phyloP scores from a whole-genome alignment of 257 asterid species.

The Nicotiana benthamiana region DNA sequence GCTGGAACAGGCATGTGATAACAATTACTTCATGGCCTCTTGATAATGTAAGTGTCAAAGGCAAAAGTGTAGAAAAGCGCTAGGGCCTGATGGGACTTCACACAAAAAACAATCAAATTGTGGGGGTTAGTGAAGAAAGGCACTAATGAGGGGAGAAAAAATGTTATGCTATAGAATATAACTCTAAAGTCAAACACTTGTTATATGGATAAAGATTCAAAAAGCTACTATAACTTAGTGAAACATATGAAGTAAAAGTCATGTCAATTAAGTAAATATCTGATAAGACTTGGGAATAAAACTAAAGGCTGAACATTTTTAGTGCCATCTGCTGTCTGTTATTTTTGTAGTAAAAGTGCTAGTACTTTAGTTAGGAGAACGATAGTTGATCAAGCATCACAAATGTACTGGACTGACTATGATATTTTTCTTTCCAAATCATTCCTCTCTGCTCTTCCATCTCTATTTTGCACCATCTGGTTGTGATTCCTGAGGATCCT shows the following conservation, averaged over 20 bases:
- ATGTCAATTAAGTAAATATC: not conserved
- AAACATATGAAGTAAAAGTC: not conserved
- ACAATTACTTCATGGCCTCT: not conserved
- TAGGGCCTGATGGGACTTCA: not conserved
- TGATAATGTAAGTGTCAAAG: not conserved
- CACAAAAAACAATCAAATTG: not conserved
- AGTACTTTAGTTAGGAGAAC: not conserved
- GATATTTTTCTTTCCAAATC: not conserved
- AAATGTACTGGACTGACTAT: not conserved
- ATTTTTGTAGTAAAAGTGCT: not conserved
- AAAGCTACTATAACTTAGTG: not conserved
- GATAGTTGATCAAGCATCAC: not conserved
- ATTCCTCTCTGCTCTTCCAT: not conserved
- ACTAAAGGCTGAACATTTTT: not conserved
- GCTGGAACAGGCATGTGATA: not conserved
- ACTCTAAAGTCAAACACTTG: not conserved
- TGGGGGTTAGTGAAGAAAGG: not conserved
- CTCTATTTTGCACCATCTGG: not conserved
- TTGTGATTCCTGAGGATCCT: slow-evolving; percentile 4
- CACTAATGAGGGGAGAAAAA: not conserved
- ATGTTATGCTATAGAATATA: not conserved
- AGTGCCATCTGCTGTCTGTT: not conserved
- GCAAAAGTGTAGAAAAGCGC: not conserved
- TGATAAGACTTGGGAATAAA: not conserved
- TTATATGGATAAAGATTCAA: not conserved